A percentile compares a stretch with the other conserved stretches of the same genome.
These are phyloP conservation scores for Parietaria judaica DNA, from an alignment of 306 rosid species.

Conservation along the genomic window DNA sequence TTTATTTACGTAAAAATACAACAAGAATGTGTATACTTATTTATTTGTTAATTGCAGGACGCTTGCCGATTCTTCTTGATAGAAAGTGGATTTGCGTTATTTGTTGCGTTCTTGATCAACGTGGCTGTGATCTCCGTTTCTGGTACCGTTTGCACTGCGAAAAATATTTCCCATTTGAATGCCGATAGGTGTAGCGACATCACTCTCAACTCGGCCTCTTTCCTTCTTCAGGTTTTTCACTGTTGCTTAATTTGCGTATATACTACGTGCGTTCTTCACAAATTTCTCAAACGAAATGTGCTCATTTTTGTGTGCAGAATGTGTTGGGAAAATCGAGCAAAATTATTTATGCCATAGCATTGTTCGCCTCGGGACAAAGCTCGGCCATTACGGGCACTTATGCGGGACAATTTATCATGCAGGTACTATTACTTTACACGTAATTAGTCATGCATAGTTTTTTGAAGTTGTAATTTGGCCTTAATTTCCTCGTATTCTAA, in stretches of 20 bases:
- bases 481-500: not conserved
- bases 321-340: slow-evolving; percentile 80
- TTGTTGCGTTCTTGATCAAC: slow-evolving; percentile 74
- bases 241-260: not conserved
- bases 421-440: slow-evolving; percentile 31
- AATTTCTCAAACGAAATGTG: not conserved
- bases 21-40: not conserved
- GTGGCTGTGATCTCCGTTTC: slow-evolving; percentile 65
- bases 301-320: slow-evolving; percentile 29
- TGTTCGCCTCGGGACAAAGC: slow-evolving; percentile 93
- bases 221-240: slow-evolving; percentile 66
- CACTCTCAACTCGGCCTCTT: slow-evolving; percentile 66
- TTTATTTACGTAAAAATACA: not conserved
- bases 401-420: slow-evolving; percentile 86
- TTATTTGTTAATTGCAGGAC: slow-evolving; percentile 35
- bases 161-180: slow-evolving; percentile 25
- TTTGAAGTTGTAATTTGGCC: not conserved
- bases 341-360: slow-evolving; percentile 65
- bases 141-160: slow-evolving; percentile 46
- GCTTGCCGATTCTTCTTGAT: slow-evolving; percentile 69
- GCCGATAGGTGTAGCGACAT: slow-evolving; percentile 37
- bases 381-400: slow-evolving; percentile 91
- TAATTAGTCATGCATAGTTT: not conserved
- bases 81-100: slow-evolving; percentile 71
- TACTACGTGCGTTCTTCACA: not conserved